These are phyloP conservation scores for Eutypella sp. DNA, from an alignment of 2,329 filamentous ascomycete species.

Conservation along the genomic window DNA sequence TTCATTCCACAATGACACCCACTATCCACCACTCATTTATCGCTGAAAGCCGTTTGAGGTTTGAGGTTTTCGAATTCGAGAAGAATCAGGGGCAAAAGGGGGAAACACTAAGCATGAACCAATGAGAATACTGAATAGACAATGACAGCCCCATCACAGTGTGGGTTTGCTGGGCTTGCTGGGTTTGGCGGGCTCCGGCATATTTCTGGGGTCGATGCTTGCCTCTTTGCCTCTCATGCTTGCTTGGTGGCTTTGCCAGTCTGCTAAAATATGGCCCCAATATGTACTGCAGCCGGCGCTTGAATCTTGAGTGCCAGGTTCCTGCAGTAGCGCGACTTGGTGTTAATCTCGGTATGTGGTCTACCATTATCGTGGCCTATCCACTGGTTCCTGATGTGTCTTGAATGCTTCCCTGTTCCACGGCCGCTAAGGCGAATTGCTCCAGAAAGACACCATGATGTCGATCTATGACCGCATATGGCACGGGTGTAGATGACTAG, in stretches of 20 bases:
- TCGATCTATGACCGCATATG: not conserved
- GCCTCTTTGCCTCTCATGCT: no score
- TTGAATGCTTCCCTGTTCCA: no score
- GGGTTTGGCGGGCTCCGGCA: not conserved
- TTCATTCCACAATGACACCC: no score
- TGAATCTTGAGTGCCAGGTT: not conserved
- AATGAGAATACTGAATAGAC: not conserved
- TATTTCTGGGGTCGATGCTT: not conserved
- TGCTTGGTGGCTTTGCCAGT: no score
- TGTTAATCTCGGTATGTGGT: not conserved
- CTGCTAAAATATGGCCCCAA: no score
- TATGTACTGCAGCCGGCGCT: not conserved
- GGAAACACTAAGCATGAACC: not conserved
- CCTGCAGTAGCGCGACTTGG: conserved; percentile 1
- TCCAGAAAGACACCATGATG: not conserved
- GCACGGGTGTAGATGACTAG: no score
- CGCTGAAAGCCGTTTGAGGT: not conserved
- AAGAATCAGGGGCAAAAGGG: no score
- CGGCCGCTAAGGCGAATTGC: no score
- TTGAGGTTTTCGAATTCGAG: not conserved
- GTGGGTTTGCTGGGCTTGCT: not conserved
- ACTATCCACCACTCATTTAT: not conserved
- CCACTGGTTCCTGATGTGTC: not conserved
- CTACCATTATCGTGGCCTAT: not conserved
- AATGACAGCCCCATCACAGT: not conserved